Conservation (phyloP, 1,284 basidiomycete genomes). For the Microbotryum saponariae region DNA sequence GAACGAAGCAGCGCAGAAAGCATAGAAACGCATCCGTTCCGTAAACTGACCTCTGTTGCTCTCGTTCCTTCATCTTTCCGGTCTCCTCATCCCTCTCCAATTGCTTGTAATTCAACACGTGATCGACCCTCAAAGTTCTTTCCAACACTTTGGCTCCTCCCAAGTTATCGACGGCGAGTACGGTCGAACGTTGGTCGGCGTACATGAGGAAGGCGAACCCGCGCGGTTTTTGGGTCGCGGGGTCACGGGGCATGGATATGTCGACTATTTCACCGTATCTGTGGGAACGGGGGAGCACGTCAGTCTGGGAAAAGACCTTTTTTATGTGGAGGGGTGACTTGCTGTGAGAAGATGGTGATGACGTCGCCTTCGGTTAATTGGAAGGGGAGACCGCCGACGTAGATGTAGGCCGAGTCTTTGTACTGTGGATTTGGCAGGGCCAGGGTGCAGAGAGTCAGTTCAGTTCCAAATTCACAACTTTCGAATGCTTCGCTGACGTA, state of each 20-base stretch:
- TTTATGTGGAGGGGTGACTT: slow-evolving; percentile 40
- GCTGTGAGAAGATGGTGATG: slow-evolving; percentile 96
- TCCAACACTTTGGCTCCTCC: slow-evolving; percentile 84
- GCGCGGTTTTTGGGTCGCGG: slow-evolving; percentile 73
- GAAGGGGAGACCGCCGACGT: slow-evolving; percentile 73
- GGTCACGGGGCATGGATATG: slow-evolving; percentile 86
- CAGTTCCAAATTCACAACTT: not conserved
- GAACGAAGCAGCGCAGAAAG: too few species aligned
- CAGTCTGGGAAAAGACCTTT: not conserved
- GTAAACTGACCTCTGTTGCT: slow-evolving; percentile 62
- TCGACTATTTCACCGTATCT: slow-evolving; percentile 95
- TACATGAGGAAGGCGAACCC: slow-evolving; percentile 99
- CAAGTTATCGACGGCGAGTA: slow-evolving; percentile 96
- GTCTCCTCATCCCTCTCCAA: slow-evolving; percentile 69
- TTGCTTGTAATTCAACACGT: slow-evolving; percentile 89
- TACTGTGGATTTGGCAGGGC: slow-evolving; percentile 20
- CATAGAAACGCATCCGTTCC: too few species aligned
- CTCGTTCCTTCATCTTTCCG: slow-evolving; percentile 78
- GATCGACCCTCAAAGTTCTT: slow-evolving; percentile 55
- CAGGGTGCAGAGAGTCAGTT: not conserved
- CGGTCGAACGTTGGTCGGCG: slow-evolving; percentile 91
- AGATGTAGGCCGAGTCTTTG: slow-evolving; percentile 85
- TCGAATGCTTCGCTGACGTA: not conserved
- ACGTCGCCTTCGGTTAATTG: slow-evolving; percentile 97
- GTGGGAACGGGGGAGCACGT: not conserved